phyloP scores from a whole-genome alignment of 495 filamentous ascomycete genomes.

The Penicillium desertorum region DNA sequence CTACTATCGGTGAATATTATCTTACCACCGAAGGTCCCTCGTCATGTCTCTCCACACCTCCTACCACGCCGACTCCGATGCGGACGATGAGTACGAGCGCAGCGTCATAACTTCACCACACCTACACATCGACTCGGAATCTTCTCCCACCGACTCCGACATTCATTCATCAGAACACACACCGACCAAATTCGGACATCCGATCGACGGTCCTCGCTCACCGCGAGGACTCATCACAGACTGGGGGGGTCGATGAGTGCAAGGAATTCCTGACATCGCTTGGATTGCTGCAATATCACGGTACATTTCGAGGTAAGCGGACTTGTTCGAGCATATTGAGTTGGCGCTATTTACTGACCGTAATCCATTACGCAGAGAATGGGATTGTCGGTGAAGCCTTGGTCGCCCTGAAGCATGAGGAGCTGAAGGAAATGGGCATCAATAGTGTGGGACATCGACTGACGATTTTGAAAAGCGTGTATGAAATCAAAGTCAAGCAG shows the following conservation, averaged over 20 bases:
- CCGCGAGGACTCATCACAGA: slow-evolving; percentile 80
- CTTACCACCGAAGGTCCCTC: slow-evolving; percentile 4
- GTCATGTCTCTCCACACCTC: slow-evolving; percentile 53
- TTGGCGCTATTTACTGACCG: slow-evolving; percentile 6
- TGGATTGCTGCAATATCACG: slow-evolving; percentile 79
- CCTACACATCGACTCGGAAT: slow-evolving; percentile 73
- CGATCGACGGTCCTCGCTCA: slow-evolving; percentile 60
- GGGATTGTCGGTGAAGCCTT: slow-evolving; percentile 91
- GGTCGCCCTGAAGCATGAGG: slow-evolving; percentile 84
- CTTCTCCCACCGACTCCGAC: slow-evolving; percentile 77
- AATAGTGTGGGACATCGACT: slow-evolving; percentile 89
- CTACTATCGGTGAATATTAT: slow-evolving; percentile 8
- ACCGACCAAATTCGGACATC: slow-evolving; percentile 77
- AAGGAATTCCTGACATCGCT: slow-evolving; percentile 79
- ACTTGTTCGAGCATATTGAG: not conserved
- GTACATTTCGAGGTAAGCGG: slow-evolving; percentile 71
- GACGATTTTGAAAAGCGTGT: slow-evolving; percentile 91
- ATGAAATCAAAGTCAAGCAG: slow-evolving; percentile 90
- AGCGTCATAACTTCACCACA: slow-evolving; percentile 72
- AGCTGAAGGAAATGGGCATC: slow-evolving; percentile 92
- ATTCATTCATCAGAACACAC: slow-evolving; percentile 82
- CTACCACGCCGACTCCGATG: slow-evolving; percentile 82
- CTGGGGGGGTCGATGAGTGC: slow-evolving; percentile 87
- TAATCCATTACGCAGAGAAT: slow-evolving; percentile 61
- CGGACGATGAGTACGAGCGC: slow-evolving; percentile 92